Evolutionary conservation across 768 basidiomycete species (phyloP).

Genomic region (Termitomyces sp.): DNA sequence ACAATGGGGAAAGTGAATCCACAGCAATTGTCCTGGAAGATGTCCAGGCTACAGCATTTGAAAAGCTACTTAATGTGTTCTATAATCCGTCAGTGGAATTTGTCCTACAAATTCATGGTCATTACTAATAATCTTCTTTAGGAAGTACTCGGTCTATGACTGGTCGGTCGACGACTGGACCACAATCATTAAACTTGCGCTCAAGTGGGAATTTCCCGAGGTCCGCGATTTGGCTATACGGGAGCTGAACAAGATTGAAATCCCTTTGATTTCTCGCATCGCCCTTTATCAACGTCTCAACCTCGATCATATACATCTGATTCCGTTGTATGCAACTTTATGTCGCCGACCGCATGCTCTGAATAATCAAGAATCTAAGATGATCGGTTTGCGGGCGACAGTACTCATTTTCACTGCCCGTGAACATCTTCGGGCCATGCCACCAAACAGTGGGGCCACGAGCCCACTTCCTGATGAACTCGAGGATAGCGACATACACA

Average conservation of each 20-base stretch:
- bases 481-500: constrained; percentile 25
- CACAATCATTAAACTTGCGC: constrained; percentile 47
- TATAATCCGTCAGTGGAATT: constrained; percentile 46
- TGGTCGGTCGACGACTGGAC: constrained; percentile 50
- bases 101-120: neutral
- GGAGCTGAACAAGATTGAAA: constrained; percentile 15
- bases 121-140: constrained; percentile 17
- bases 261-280: constrained; percentile 22
- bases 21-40: constrained; percentile 38
- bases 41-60: constrained; percentile 35
- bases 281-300: constrained; percentile 49
- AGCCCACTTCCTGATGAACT: constrained; percentile 33
- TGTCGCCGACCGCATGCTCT: constrained; percentile 50
- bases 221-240: constrained; percentile 48
- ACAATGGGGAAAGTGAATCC: constrained; percentile 33
- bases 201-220: constrained; percentile 44
- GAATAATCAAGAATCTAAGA: constrained; percentile 46
- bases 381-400: constrained; percentile 52
- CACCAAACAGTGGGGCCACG: constrained; percentile 25
- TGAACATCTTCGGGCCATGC: constrained; percentile 38
- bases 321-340: constrained; percentile 49
- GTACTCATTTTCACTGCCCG: constrained; percentile 49
- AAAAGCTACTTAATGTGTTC: constrained; percentile 47
- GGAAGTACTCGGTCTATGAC: constrained; percentile 52
- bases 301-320: constrained; percentile 43